Evolutionary conservation across 805 yeast genomes (phyloP).

Genomic region (Zygosaccharomyces bailii): DNA sequence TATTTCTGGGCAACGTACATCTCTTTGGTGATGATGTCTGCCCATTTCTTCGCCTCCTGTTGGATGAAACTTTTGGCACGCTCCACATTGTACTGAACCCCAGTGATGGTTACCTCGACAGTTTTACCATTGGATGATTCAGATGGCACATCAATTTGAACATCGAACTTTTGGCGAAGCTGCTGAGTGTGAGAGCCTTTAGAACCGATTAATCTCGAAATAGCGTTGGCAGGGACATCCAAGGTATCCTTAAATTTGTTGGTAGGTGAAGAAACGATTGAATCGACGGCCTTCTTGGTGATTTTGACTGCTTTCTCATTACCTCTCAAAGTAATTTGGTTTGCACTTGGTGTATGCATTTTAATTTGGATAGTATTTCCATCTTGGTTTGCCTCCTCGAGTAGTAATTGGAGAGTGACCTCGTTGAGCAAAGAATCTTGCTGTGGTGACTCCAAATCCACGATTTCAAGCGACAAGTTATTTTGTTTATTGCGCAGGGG

Average conservation of each 20-base stretch:
- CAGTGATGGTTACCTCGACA: conserved; percentile 60
- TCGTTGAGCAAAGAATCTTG: conserved; percentile 44
- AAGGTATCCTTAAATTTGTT: conserved; percentile 40
- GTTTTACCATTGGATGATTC: conserved; percentile 40
- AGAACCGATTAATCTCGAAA: conserved; percentile 85
- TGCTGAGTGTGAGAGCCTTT: conserved; percentile 72
- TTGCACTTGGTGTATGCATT: conserved; percentile 46
- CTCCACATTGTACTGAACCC: conserved; percentile 73
- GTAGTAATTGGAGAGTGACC: conserved; percentile 26
- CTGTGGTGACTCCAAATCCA: conserved; percentile 50
- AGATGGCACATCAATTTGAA: conserved; percentile 64
- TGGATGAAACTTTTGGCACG: conserved; percentile 61
- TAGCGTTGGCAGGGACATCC: conserved; percentile 60
- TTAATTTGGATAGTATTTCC: conserved; percentile 44
- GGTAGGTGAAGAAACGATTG: conserved; percentile 31
- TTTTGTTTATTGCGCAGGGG: conserved; percentile 56
- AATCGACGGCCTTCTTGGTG: conserved; percentile 37
- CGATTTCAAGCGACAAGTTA: conserved; percentile 47
- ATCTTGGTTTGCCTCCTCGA: conserved; percentile 37
- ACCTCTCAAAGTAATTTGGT: conserved; percentile 68
- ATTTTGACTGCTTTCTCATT: conserved; percentile 53
- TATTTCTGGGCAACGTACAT: conserved; percentile 69
- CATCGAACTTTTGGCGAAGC: conserved; percentile 69
- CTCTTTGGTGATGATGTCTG: conserved; percentile 70
- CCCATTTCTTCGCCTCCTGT: conserved; percentile 66